Evolutionary conservation across 1,284 basidiomycete species (phyloP), one percentile per base, ranked within the genome.

Genomic region (Microbotryomycetes sp.): DNA sequence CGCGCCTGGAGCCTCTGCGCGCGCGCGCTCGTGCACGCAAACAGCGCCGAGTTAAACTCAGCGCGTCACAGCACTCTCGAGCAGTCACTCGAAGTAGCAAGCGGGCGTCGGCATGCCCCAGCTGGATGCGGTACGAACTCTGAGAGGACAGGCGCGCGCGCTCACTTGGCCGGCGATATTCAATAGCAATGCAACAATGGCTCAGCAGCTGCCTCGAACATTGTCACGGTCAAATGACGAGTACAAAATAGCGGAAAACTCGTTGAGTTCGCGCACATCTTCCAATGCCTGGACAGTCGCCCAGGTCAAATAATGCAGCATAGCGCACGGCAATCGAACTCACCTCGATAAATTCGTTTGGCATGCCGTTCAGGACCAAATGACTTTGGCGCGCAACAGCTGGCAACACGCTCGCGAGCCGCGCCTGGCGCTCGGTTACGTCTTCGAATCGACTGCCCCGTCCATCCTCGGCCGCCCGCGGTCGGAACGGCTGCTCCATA

Each of bases 301-400:
- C 35, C 24, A 47, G 4, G 58, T 48, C 28, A 15, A 54, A 27
- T 52, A 56, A 26, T 29, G n/a, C 51, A 53, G 52, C 52, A 64
- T 4, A 56, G 28, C 9, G 29, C n/a, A n/a, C n/a, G n/a, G n/a
- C n/a, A n/a, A n/a, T n/a, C n/a, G n/a, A 4, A 72, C 87, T 74
- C 73, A 89, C 88, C 76, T 92, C 89, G 27, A 91, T 82, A 69
- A 91, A 79, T 74, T 88, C 87, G 75, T 90, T 92, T 24, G 89
- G 88, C 50, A 87, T 74, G 9, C 82, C 82, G 59, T 85, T 81
- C 56, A 90, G 74, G 35, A 86, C 85, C 50, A 84, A 67, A 65
- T 84, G 82, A 71, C 85, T 86, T 85, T 89, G 89, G 60, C 83
- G 78, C 52, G 87, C 83, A 45, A 92, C 77, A 1, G 84, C 85